Evolutionary conservation across 2,329 filamentous ascomycete genomes (phyloP), one percentile per base, ranked within the genome.

Genomic region (Colletotrichum horii): DNA sequence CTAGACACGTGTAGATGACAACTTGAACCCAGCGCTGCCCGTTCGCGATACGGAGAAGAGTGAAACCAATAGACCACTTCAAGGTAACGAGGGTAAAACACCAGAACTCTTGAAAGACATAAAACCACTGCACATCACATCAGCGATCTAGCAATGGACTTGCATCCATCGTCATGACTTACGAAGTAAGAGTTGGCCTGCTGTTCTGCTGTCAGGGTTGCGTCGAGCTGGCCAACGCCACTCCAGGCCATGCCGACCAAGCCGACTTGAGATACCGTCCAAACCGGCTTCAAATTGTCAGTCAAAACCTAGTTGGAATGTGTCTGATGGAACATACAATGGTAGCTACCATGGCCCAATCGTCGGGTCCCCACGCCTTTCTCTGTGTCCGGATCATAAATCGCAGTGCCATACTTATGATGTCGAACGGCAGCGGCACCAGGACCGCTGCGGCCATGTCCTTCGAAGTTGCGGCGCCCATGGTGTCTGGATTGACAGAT

Each of bases 171-270:
- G 15, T n/a, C 2, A 30, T 8, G 22, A 73, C 64, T 65, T 36
- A 75, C 73, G 22, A 75, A 75, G 19, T 75, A 75, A 0, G 73
- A 75, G 12, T 73, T 60, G 5, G 64, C 64, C 6, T 8, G 7
- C 14, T 75, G 73, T n/a, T 75, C 26, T n/a, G 38, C 22, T 16
- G 64, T 68, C 7, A 75, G 26, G 14, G 73, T 75, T 8, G 28
- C 8, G 8, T 75, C 73, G 15, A 73, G 43, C 26, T 68, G 70
- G 4, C 73, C 73, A 36, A 75, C 73, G n/a, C 73, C 73, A n/a
- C 73, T 75, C 73, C 73, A 75, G 16, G 73, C 73, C 73, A 75
- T 73, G 32, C 73, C 73, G 12, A 75, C 38, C 16, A 75, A 60
- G 0, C 73, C 73, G 22, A 75, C 48, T 28, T 75, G 70, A 4